A percentile compares a stretch with the other conserved stretches of the same genome.
phyloP scores from a whole-genome alignment of 208 protist genomes.

The Leishmania lainsoni region DNA sequence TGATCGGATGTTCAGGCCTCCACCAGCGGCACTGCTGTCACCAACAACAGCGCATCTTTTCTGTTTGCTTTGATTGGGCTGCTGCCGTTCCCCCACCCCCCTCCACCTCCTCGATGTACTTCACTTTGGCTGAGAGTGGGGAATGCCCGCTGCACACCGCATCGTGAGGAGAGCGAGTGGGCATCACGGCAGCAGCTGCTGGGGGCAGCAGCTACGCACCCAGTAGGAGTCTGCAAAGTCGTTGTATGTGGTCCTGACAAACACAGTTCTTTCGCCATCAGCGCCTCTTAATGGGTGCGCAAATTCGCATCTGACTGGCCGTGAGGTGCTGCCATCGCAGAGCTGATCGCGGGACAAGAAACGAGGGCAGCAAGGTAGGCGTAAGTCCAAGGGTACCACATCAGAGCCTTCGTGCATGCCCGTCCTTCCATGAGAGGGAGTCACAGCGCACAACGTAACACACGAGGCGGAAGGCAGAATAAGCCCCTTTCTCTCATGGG shows the following conservation, averaged over 20 bases:
- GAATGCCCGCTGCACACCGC: neutral
- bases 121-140: neutral
- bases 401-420: too few species aligned
- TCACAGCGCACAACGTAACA: neutral
- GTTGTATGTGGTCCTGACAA: neutral
- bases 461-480: neutral
- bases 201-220: neutral
- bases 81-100: too few species aligned
- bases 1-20: neutral
- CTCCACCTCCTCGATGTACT: neutral
- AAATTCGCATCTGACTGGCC: neutral
- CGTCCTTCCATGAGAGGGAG: neutral
- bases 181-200: too few species aligned
- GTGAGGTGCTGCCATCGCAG: neutral
- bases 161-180: neutral
- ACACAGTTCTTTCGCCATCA: neutral
- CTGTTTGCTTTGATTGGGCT: neutral
- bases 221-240: neutral
- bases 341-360: neutral
- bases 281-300: too few species aligned
- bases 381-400: too few species aligned
- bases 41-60: neutral
- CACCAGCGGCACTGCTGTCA: neutral
- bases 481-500: too few species aligned
- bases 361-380: too few species aligned